Evolutionary conservation across 2,329 filamentous ascomycete genomes (phyloP).

Genomic region (Penicillium occitanis): DNA sequence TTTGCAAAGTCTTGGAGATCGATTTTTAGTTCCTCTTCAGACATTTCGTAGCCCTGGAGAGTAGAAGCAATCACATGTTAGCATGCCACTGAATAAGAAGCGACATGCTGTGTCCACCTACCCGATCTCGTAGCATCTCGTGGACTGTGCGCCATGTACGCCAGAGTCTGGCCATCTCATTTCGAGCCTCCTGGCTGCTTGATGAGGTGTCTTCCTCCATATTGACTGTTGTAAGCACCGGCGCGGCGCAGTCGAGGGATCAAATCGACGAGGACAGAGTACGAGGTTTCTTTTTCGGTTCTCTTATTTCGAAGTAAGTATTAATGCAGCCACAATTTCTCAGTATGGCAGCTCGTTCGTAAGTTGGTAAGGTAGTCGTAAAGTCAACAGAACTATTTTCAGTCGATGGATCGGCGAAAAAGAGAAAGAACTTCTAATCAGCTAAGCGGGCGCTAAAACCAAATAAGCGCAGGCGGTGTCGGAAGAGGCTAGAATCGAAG

Average conservation of each 20-base stretch:
- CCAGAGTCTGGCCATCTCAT: slow-evolving; percentile 70
- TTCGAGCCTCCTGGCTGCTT: slow-evolving; percentile 40
- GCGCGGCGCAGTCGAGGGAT: slow-evolving; percentile 19
- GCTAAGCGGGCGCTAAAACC: slow-evolving; percentile 9
- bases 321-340: background rate
- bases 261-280: background rate
- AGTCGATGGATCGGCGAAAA: slow-evolving; percentile 6
- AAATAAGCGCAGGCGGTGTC: slow-evolving; percentile 12
- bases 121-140: slow-evolving; percentile 90
- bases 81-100: background rate
- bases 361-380: background rate
- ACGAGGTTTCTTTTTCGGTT: background rate
- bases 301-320: background rate
- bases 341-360: background rate
- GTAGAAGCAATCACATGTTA: background rate
- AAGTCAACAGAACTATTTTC: background rate
- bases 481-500: slow-evolving; percentile 19
- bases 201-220: slow-evolving; percentile 44
- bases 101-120: slow-evolving; percentile 38
- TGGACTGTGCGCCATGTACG: slow-evolving; percentile 89
- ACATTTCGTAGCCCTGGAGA: slow-evolving; percentile 82
- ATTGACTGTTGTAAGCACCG: slow-evolving; percentile 15
- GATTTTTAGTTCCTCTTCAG: slow-evolving; percentile 85
- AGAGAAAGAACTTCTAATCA: slow-evolving; percentile 14
- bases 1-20: slow-evolving; percentile 76